phyloP scores from a whole-genome alignment of 78 protist genomes.

The Chrysochromulina parva region DNA sequence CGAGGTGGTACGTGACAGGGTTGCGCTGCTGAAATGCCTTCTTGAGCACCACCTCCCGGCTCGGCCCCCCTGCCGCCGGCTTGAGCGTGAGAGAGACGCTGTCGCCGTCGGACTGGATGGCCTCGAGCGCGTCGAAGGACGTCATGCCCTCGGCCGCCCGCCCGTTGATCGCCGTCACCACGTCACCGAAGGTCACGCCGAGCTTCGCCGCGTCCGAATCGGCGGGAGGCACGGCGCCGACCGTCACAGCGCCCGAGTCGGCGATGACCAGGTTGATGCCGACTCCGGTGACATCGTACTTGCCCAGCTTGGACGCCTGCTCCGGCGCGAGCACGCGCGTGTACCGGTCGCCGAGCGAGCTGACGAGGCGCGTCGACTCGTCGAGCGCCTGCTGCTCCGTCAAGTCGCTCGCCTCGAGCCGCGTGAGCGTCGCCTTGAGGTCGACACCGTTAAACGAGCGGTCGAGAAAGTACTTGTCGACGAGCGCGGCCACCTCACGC shows the following conservation, averaged over 20 bases:
- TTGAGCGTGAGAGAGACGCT: neutral
- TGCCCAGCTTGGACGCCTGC: neutral
- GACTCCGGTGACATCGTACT: slow-evolving; percentile 8
- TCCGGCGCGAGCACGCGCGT: neutral
- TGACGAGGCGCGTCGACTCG: neutral
- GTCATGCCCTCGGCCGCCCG: neutral
- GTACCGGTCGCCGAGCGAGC: neutral
- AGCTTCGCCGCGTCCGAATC: neutral
- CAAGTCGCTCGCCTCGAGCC: too few relatives aligned
- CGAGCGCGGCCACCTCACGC: neutral
- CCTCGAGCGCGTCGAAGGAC: slow-evolving; percentile 15
- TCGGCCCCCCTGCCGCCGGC: neutral
- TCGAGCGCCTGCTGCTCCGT: neutral
- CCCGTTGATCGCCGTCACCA: neutral
- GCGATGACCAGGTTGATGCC: neutral
- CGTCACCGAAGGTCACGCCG: neutral
- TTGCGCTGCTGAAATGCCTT: neutral
- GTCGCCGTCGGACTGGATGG: neutral
- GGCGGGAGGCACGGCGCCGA: neutral
- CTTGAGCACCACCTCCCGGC: neutral
- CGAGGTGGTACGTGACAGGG: neutral
- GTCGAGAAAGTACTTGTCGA: neutral
- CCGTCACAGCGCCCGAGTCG: neutral
- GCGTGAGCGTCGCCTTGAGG: neutral
- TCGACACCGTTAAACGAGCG: neutral